A percentile compares a stretch with the other conserved stretches of the same genome.
phyloP scores from a whole-genome alignment of 1,139 yeast species.

The Geotrichum carabidarum region DNA sequence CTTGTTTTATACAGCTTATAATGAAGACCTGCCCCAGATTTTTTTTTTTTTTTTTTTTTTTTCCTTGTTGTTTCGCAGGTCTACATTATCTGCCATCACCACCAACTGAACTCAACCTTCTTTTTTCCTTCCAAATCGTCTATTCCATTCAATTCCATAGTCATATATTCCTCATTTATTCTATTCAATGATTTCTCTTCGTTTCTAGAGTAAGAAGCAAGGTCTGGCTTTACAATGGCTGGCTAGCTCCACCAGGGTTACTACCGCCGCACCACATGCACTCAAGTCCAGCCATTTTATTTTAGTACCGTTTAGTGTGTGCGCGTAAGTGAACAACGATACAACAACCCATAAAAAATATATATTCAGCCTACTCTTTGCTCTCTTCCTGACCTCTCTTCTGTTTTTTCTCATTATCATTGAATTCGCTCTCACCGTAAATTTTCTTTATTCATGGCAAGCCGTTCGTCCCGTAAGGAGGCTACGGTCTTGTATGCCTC shows the following conservation, averaged over 20 bases:
- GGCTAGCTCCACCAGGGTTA: neutral
- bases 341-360: neutral
- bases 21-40: no score
- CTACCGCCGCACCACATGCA: neutral
- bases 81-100: no score
- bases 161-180: neutral
- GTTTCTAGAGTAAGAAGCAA: neutral
- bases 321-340: neutral
- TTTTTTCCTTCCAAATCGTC: no score
- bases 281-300: slow-evolving; percentile 4
- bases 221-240: neutral
- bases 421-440: neutral
- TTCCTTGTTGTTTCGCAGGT: no score
- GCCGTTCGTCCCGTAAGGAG: neutral
- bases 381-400: neutral
- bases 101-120: no score
- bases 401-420: neutral
- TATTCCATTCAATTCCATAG: no score
- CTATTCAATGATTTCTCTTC: neutral
- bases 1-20: no score
- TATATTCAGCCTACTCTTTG: neutral
- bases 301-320: neutral
- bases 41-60: no score
- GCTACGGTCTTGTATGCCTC: slow-evolving; percentile 1
- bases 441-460: neutral